These are phyloP conservation scores for Dioscorea cayenensis DNA, from an alignment of 116 monocot genomes.

Conservation along the genomic window DNA sequence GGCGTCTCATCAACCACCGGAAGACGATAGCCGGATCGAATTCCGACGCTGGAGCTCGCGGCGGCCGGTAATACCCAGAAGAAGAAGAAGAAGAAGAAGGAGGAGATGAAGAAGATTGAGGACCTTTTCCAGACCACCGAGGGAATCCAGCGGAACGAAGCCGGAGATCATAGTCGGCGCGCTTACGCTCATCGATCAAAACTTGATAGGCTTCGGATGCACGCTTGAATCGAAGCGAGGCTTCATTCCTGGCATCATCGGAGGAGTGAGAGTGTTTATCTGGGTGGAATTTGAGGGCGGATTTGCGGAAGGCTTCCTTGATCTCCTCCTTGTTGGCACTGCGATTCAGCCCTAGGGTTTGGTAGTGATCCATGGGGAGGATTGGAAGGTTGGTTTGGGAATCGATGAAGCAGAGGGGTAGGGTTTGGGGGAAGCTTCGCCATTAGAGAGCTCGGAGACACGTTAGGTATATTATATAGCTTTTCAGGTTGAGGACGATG, in stretches of 20 bases:
- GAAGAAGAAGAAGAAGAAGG: not conserved
- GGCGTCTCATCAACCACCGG: conserved; percentile 39
- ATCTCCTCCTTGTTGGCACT: conserved; percentile 79
- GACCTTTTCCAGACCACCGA: not conserved
- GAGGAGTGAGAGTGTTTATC: conserved; percentile 70
- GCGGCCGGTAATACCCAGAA: not conserved
- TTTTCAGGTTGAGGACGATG: no score
- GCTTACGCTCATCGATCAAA: conserved; percentile 61
- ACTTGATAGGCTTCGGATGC: conserved; percentile 82
- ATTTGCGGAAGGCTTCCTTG: conserved; percentile 79
- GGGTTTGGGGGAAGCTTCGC: no score
- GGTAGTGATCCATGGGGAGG: conserved; percentile 55
- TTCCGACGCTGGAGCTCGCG: conserved; percentile 9
- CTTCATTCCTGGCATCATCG: conserved; percentile 23
- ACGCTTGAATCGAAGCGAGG: conserved; percentile 48
- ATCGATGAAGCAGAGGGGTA: no score
- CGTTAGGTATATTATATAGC: no score
- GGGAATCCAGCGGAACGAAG: not conserved
- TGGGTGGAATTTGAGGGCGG: conserved; percentile 84
- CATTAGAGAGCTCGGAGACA: no score
- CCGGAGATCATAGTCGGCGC: conserved; percentile 54
- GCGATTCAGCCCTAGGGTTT: conserved; percentile 49
- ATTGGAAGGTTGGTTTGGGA: no score
- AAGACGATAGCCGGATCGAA: conserved; percentile 44
- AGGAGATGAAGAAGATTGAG: no score